A percentile compares a stretch with the other conserved stretches of the same genome.
phyloP scores from a whole-genome alignment of 2,329 filamentous ascomycete genomes.

The Xylaria sp. region DNA sequence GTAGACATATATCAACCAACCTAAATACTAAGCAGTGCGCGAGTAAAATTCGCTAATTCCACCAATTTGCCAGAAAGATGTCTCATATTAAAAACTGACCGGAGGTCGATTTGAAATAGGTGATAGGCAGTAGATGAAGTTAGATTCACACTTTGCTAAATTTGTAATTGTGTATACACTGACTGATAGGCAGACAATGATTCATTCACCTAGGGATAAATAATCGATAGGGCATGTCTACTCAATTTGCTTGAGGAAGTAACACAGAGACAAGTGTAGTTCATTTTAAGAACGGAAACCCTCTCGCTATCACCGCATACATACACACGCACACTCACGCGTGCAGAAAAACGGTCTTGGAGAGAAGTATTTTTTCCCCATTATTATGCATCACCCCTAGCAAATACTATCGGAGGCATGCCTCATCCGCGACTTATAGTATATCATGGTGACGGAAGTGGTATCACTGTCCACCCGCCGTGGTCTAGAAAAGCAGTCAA shows the following conservation, averaged over 20 bases:
- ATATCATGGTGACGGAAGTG: constrained; percentile 19
- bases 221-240: too few species aligned
- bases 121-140: too few species aligned
- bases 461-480: constrained; percentile 13
- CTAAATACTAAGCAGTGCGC: too few species aligned
- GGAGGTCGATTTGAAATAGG: too few species aligned
- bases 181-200: too few species aligned
- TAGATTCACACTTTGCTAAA: too few species aligned
- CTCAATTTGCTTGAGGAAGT: background rate
- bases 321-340: background rate
- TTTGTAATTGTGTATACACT: too few species aligned
- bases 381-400: constrained; percentile 27
- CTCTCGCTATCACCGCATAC: background rate
- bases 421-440: constrained; percentile 28
- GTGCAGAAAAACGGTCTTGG: background rate
- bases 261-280: background rate
- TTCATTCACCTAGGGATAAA: too few species aligned
- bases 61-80: too few species aligned
- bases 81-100: too few species aligned
- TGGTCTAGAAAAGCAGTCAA: constrained; percentile 33
- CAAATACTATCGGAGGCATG: constrained; percentile 21
- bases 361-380: constrained; percentile 14
- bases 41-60: too few species aligned
- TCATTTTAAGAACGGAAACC: background rate
- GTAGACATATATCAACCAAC: too few species aligned